These are phyloP conservation scores for Polygonum maritimum DNA, from an alignment of 148 eudicot genomes.

Conservation along the genomic window DNA sequence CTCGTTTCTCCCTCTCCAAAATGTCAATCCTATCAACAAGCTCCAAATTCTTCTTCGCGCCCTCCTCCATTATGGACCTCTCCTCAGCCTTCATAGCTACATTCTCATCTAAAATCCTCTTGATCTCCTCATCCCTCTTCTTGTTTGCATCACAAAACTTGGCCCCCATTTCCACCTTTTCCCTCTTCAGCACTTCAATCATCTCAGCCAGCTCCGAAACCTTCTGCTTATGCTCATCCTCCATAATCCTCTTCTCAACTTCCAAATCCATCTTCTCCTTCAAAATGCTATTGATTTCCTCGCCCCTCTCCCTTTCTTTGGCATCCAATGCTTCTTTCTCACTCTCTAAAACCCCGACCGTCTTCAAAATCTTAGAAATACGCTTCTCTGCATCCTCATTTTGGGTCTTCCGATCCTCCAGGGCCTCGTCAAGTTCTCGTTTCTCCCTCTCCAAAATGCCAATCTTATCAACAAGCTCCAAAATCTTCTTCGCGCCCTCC, in stretches of 20 bases:
- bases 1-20: neutral
- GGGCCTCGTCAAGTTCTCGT: no score
- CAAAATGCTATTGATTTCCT: no score
- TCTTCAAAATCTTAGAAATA: neutral
- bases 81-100: neutral
- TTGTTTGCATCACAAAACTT: neutral
- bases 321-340: no score
- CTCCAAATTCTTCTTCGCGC: neutral
- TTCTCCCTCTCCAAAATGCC: no score
- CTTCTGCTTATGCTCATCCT: neutral
- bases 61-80: neutral
- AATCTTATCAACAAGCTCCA: no score
- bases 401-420: no score
- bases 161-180: neutral
- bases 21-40: neutral
- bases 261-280: neutral
- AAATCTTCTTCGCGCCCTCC: no score
- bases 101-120: neutral
- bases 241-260: neutral
- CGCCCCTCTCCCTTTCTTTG: no score
- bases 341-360: no score
- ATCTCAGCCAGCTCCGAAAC: neutral
- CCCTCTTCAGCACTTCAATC: neutral
- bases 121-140: neutral
- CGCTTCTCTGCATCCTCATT: no score